Evolutionary conservation across 1,284 basidiomycete genomes (phyloP), one percentile per base, ranked within the genome.

Genomic region (Fomitopsis schrenkii): DNA sequence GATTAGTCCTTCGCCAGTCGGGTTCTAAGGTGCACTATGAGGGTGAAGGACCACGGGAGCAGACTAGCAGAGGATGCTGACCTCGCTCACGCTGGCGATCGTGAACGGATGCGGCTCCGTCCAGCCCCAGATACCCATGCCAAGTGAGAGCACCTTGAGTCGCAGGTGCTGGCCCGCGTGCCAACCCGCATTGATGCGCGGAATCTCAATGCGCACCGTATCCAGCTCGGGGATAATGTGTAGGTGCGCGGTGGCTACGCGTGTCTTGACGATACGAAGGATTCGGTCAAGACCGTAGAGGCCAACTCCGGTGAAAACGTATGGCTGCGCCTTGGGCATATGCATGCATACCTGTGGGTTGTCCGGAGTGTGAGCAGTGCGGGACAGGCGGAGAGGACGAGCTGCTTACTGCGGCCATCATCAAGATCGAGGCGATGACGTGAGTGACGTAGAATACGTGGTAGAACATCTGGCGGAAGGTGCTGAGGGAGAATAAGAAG

Each of bases 111-210:
- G 93, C 0, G 80, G 75, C 64, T 59, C 14, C 54, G 87, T 62
- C 78, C 87, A 84, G 4, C 84, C 83, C 41, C 80, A 77, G 67
- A 77, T 72, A 2, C 87, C 84, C 77, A 88, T 79, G 3, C 78
- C 76, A 1, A 72, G 70, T 0, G 59, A 87, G 10, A 91, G 73
- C 4, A 94, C 78, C 10, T 88, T 85, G 1, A 94, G 65, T 45
- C 88, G 83, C 59, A 94, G 82, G 68, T 94, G 93, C 70, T 94
- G 93, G 0, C 92, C 91, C 0, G 91, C 87, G 5, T 89, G 83
- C 91, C 92, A 95, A 46, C 93, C 93, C n/a, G 81, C 74, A 67
- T 86, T 89, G 64, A 89, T 66, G 1, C 72, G 67, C 2, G 83
- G 85, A 14, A 91, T 74, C 62, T 85, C 81, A 46, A 91, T 72